phyloP scores from a whole-genome alignment of 2,329 filamentous ascomycete genomes.

The Thelonectria olida region DNA sequence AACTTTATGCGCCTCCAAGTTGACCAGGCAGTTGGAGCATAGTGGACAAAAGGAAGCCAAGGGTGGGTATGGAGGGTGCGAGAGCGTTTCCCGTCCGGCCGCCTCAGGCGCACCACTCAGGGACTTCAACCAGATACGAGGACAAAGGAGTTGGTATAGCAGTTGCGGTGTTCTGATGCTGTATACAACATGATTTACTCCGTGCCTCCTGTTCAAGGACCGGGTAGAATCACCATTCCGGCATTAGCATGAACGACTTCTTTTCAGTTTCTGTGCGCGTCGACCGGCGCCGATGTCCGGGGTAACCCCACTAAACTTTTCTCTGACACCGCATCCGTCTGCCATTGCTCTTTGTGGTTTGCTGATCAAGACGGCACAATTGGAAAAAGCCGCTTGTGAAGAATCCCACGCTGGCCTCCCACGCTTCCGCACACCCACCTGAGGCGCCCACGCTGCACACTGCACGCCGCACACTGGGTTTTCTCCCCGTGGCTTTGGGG shows the following conservation, averaged over 20 bases:
- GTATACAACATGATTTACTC: too few relatives aligned
- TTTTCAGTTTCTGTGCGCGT: slow-evolving; percentile 9
- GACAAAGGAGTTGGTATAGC: too few relatives aligned
- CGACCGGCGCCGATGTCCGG: slow-evolving; percentile 40
- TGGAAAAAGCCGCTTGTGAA: background rate
- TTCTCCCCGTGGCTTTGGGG: slow-evolving; percentile 3
- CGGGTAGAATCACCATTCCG: slow-evolving; percentile 17
- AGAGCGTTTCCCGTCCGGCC: slow-evolving; percentile 18
- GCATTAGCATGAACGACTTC: background rate
- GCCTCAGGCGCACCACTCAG: slow-evolving; percentile 41
- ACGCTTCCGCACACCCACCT: background rate
- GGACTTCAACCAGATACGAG: too few relatives aligned
- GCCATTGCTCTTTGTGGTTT: slow-evolving; percentile 1
- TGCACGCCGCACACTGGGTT: too few relatives aligned
- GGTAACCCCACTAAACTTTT: slow-evolving; percentile 36
- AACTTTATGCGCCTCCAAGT: background rate
- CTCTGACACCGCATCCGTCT: background rate
- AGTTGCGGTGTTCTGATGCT: too few relatives aligned
- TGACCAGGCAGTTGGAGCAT: slow-evolving; percentile 1
- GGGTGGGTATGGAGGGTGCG: slow-evolving; percentile 12
- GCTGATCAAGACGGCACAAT: background rate
- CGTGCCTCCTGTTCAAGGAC: too few relatives aligned
- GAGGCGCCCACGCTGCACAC: background rate
- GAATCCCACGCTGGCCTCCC: background rate
- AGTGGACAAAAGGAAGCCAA: slow-evolving; percentile 37